These are phyloP conservation scores for Phylloporus scabripes DNA, from an alignment of 768 basidiomycete species.

Conservation along the genomic window DNA sequence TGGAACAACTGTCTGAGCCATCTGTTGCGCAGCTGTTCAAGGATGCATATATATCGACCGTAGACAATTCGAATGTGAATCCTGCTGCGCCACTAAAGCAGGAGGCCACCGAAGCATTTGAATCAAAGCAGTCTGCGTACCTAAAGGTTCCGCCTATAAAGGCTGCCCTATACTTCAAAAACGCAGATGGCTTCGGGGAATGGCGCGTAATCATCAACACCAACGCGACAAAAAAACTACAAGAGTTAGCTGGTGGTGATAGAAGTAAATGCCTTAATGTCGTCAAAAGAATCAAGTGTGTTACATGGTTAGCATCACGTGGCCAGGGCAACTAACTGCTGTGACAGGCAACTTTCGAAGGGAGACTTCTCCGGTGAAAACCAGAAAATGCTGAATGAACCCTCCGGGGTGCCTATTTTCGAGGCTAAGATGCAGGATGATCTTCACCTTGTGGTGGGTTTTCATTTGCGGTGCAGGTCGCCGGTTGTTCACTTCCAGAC, in stretches of 20 bases:
- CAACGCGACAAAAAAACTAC: constrained; percentile 44
- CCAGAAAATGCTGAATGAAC: constrained; percentile 47
- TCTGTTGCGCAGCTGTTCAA: constrained; percentile 7
- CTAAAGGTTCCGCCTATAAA: constrained; percentile 30
- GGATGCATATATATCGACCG: constrained; percentile 7
- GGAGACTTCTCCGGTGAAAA: constrained; percentile 68
- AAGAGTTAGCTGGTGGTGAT: constrained; percentile 43
- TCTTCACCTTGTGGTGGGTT: constrained; percentile 44
- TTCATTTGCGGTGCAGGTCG: background rate
- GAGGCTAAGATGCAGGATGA: constrained; percentile 64
- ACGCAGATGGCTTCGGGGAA: constrained; percentile 53
- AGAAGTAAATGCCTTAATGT: constrained; percentile 49
- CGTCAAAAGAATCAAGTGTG: constrained; percentile 65
- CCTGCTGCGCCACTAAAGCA: background rate
- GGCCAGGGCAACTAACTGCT: background rate
- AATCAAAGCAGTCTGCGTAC: constrained; percentile 28
- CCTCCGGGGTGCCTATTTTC: constrained; percentile 50
- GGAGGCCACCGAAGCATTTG: background rate
- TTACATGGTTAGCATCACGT: background rate
- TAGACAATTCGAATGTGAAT: background rate
- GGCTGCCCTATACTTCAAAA: constrained; percentile 56
- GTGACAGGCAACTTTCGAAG: constrained; percentile 56
- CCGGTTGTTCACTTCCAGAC: no score
- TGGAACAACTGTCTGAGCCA: constrained; percentile 18
- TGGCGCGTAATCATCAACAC: constrained; percentile 58